These are phyloP conservation scores for Pulicaria dysenterica DNA, from an alignment of 129 eudicot genomes.

Conservation along the genomic window DNA sequence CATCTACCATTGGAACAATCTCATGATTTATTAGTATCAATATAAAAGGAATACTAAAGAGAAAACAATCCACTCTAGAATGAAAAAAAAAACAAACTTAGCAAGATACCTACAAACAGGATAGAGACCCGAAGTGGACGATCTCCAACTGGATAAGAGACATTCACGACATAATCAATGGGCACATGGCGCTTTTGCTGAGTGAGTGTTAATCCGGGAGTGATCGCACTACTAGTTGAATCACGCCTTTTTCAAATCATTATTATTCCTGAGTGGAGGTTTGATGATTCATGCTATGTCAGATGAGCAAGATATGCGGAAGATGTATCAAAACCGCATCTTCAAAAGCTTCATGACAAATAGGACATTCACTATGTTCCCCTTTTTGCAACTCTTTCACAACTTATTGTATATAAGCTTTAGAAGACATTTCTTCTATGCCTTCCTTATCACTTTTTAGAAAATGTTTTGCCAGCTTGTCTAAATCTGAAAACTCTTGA, in stretches of 20 bases:
- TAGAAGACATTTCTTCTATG: conserved; percentile 63
- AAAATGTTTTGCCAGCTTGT: conserved; percentile 86
- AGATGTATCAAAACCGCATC: conserved; percentile 97
- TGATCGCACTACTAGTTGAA: too few relatives aligned
- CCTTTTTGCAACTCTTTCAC: conserved; percentile 88
- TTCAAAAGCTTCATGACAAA: conserved; percentile 97
- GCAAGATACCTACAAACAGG: conserved; percentile 96
- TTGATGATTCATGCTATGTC: too few relatives aligned
- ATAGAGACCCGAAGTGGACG: conserved; percentile 65
- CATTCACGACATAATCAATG: conserved; percentile 95
- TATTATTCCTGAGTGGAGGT: too few relatives aligned
- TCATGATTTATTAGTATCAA: too few relatives aligned
- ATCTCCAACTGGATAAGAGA: conserved; percentile 88
- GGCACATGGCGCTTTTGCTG: too few relatives aligned
- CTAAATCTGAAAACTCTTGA: conserved; percentile 84
- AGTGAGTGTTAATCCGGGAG: too few relatives aligned
- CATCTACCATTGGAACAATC: too few relatives aligned
- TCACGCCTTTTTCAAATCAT: too few relatives aligned
- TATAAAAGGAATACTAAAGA: too few relatives aligned
- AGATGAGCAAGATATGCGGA: too few relatives aligned
- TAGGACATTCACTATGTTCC: conserved; percentile 92
- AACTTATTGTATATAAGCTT: conserved; percentile 90
- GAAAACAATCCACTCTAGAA: too few relatives aligned
- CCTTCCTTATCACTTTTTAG: conserved; percentile 64
- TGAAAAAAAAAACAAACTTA: too few relatives aligned